A percentile compares a stretch with the other conserved stretches of the same genome.
These are phyloP conservation scores for Lolium perenne DNA, from an alignment of 176 grass and related monocot species.

Conservation along the genomic window DNA sequence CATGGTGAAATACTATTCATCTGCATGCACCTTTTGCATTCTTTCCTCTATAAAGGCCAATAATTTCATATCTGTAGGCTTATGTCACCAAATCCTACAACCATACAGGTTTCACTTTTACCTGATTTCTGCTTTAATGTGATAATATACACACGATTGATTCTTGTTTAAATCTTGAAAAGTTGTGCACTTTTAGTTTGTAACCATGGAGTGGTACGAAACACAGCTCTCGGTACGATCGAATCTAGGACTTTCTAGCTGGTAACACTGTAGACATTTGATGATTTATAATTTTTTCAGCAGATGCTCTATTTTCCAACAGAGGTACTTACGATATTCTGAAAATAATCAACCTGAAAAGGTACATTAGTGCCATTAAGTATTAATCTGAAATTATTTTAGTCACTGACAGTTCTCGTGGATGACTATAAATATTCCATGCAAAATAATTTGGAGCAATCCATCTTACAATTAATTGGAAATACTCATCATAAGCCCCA, in stretches of 20 bases:
- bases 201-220: not conserved
- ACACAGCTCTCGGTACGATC: not conserved
- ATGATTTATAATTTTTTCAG: not conserved
- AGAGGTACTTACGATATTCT: not conserved
- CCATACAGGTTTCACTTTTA: too few relatives aligned
- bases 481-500: not conserved
- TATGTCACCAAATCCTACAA: too few relatives aligned
- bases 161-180: not conserved
- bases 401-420: not conserved
- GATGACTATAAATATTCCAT: not conserved
- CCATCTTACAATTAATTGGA: not conserved
- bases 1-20: too few relatives aligned
- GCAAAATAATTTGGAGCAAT: not conserved
- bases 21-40: too few relatives aligned
- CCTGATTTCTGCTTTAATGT: not conserved
- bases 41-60: too few relatives aligned
- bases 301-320: not conserved
- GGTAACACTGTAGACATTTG: not conserved
- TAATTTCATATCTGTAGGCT: too few relatives aligned
- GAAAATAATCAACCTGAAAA: slow-evolving; percentile 6
- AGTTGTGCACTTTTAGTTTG: not conserved
- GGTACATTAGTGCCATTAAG: not conserved
- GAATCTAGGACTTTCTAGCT: not conserved
- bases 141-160: not conserved
- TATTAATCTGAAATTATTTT: not conserved